These are phyloP conservation scores for Chimonanthus praecox DNA, from an alignment of 164 flowering plant genomes.

Conservation along the genomic window DNA sequence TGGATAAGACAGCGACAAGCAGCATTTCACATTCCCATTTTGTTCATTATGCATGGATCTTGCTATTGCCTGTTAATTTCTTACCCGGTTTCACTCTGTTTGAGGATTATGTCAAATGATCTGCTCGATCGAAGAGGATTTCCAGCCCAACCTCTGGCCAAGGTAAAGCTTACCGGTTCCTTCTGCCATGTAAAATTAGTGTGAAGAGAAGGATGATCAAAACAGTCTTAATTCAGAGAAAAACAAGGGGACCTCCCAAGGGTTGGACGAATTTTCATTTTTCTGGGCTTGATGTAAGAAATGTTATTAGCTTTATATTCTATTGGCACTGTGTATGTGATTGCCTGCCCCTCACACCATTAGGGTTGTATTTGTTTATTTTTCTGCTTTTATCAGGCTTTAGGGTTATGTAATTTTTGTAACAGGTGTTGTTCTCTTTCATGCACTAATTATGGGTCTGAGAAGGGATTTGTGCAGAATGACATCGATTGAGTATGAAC, in stretches of 20 bases:
- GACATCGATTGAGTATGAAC: not conserved
- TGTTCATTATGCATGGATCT: not conserved
- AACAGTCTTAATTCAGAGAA: slow-evolving; percentile 1
- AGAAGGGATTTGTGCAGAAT: no score
- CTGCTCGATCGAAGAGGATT: not conserved
- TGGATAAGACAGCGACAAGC: slow-evolving; percentile 28
- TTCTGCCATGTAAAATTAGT: slow-evolving; percentile 5
- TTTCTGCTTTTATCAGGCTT: not conserved
- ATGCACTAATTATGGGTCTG: not conserved
- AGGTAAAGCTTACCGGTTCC: not conserved
- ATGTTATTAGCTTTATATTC: not conserved
- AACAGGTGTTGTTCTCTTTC: not conserved
- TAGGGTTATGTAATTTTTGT: not conserved
- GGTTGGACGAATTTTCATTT: not conserved
- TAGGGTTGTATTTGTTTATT: no score
- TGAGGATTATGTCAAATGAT: slow-evolving; percentile 11
- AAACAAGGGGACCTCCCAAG: not conserved
- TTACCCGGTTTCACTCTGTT: slow-evolving; percentile 11
- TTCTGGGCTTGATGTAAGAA: not conserved
- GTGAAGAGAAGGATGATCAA: slow-evolving; percentile 6
- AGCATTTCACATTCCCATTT: not conserved
- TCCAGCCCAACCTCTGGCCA: not conserved
- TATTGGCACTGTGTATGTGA: not conserved
- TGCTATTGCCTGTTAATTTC: slow-evolving; percentile 3
- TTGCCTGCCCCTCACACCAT: no score